Evolutionary conservation across 2,329 filamentous ascomycete genomes (phyloP).

Genomic region (Ophiostoma sp.): DNA sequence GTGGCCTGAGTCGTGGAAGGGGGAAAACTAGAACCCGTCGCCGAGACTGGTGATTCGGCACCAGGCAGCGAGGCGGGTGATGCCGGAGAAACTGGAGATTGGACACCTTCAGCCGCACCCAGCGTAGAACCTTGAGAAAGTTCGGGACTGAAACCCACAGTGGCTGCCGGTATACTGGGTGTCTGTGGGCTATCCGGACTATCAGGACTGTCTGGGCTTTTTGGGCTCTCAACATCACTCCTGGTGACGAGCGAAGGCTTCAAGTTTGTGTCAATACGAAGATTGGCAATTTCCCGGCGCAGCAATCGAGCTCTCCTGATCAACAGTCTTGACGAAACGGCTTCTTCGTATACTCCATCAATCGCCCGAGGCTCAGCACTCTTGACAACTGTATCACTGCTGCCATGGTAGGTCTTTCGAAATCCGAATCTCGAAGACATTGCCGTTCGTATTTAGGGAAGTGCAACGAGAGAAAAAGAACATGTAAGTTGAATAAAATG

Average conservation of each 20-base stretch:
- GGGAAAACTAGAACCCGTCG: not conserved
- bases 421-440: not conserved
- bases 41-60: not conserved
- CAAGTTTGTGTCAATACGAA: not conserved
- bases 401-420: not conserved
- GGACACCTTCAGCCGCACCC: not conserved
- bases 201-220: not conserved
- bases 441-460: not conserved
- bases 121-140: not conserved
- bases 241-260: not conserved
- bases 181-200: not conserved
- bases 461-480: not conserved
- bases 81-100: not conserved
- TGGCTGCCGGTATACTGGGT: not conserved
- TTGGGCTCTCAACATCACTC: not conserved
- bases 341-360: not conserved
- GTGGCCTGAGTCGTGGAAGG: not conserved
- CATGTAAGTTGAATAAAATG: not conserved
- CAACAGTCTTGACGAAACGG: not conserved
- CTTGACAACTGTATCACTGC: not conserved
- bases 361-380: not conserved
- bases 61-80: not conserved
- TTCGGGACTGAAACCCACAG: not conserved
- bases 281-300: not conserved
- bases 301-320: not conserved